Conservation (phyloP, 129 eudicot genomes). For the Apium graveolens region DNA sequence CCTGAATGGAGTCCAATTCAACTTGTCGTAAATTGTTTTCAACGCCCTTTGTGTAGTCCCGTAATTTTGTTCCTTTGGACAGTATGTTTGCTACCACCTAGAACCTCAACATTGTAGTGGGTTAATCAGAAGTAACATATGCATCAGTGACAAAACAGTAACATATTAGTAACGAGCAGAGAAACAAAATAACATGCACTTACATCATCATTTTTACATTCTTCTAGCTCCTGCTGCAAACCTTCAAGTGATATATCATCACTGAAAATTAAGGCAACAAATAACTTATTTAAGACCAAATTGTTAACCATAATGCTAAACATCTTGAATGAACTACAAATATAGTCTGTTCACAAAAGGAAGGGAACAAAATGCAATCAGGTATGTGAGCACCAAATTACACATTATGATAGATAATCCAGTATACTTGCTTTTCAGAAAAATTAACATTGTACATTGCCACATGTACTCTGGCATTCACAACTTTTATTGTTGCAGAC, state of each 20-base stretch:
- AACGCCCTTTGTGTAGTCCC: slow-evolving; percentile 92
- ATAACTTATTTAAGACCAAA: slow-evolving; percentile 7
- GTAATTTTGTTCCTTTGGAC: slow-evolving; percentile 78
- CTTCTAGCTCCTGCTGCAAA: slow-evolving; percentile 84
- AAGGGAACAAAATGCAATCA: background rate
- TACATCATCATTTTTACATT: slow-evolving; percentile 81
- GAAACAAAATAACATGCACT: slow-evolving; percentile 6
- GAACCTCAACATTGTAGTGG: background rate
- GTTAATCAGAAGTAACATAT: background rate
- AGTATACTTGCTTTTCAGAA: background rate
- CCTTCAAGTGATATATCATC: slow-evolving; percentile 93
- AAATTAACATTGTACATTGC: background rate
- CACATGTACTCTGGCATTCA: background rate
- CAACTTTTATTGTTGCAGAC: background rate
- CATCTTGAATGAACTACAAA: background rate
- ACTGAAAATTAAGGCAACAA: slow-evolving; percentile 31
- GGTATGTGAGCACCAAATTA: background rate
- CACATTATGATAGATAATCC: background rate
- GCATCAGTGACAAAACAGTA: background rate
- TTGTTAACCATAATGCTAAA: background rate
- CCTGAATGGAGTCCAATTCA: slow-evolving; percentile 94
- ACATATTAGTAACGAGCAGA: slow-evolving; percentile 3
- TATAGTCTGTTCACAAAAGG: background rate
- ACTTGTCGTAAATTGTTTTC: slow-evolving; percentile 89
- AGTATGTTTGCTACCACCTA: slow-evolving; percentile 91